Conservation (phyloP, 1,139 yeast species). For the Debaryomyces udenii region DNA sequence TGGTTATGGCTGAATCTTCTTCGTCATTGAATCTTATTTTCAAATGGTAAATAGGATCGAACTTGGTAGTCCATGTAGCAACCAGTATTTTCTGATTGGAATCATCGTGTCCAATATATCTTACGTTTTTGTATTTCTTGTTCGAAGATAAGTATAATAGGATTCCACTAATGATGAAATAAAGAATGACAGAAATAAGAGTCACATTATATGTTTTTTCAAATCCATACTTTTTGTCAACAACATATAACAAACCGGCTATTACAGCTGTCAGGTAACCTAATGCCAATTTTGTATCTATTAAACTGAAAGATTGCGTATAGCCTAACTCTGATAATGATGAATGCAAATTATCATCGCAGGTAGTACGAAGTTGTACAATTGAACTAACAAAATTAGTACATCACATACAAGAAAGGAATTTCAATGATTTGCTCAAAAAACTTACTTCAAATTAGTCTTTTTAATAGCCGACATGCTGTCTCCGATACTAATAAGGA, state of each 20-base stretch:
- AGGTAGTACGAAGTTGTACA: constrained; percentile 49
- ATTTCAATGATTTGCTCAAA: too few species aligned
- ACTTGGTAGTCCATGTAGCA: constrained; percentile 41
- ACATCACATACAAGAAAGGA: not conserved
- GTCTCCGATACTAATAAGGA: not conserved
- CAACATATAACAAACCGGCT: constrained; percentile 65
- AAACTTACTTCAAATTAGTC: constrained; percentile 34
- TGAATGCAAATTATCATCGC: constrained; percentile 51
- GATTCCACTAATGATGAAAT: constrained; percentile 52
- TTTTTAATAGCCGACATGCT: constrained; percentile 29
- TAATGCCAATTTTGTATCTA: constrained; percentile 66
- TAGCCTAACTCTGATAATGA: constrained; percentile 62
- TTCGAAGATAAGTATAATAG: constrained; percentile 47
- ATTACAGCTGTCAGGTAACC: constrained; percentile 69
- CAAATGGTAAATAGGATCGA: constrained; percentile 48
- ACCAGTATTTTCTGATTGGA: constrained; percentile 40
- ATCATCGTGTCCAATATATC: constrained; percentile 57
- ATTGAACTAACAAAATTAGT: constrained; percentile 35
- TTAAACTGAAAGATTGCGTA: constrained; percentile 56
- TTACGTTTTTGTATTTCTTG: constrained; percentile 53
- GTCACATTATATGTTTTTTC: constrained; percentile 38
- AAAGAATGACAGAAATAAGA: constrained; percentile 49
- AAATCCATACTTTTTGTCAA: constrained; percentile 65
- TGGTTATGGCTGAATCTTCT: constrained; percentile 20
- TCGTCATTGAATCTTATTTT: constrained; percentile 33